Base-by-base conservation (phyloP, 768 basidiomycete species). In the Roridomyces roridus region DNA sequence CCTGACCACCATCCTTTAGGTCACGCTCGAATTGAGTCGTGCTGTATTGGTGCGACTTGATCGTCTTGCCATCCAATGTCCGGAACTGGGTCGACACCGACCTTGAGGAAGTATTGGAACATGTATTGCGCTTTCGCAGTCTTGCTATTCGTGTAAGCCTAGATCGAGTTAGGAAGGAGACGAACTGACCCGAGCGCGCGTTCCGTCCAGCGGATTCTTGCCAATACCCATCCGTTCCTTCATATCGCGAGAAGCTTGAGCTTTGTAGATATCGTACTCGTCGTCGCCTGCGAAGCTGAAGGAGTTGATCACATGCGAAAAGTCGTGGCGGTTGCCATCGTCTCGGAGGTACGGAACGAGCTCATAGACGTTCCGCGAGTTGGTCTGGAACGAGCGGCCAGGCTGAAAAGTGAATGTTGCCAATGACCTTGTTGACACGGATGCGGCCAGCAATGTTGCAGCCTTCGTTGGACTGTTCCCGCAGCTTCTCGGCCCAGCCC, bases 81-180 rank as follows among this genome's bases (percentile, higher is more conserved):
- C 85, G 83, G 77, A 97, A 98, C 68, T 91, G 89, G 2, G 96
- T 99, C 7, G 94, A 94, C 36, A 99, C 97, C n/a, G 41, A 99
- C 96, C 74, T 99, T 99, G 67, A 99, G 81, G 86, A 98, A 98
- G 74, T 98, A 96, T 69, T 98, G 94, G 84, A 94, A 97, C 94
- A 97, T 95, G 71, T 93, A 96, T 63, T 94, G 84, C 23, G 87
- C 74, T 68, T 91, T 90, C 62, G 73, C 77, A 1, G 94, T 94
- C 89, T 92, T 24, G 40, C 34, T 26, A 37, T 26, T 24, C 42
- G 18, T 59, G 50, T 57, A 39, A 42, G 48, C 8, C 23, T 31
- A 18, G n/a, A 45, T 23, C 42, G 25, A 44, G 26, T 11, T 20
- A 12, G 17, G 15, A 41, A 26, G 44, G 28, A 36, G 43, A 9